A percentile compares a stretch with the other conserved stretches of the same genome.
phyloP scores from a whole-genome alignment of 306 rosid genomes.

The Sechiopsis laciniata region DNA sequence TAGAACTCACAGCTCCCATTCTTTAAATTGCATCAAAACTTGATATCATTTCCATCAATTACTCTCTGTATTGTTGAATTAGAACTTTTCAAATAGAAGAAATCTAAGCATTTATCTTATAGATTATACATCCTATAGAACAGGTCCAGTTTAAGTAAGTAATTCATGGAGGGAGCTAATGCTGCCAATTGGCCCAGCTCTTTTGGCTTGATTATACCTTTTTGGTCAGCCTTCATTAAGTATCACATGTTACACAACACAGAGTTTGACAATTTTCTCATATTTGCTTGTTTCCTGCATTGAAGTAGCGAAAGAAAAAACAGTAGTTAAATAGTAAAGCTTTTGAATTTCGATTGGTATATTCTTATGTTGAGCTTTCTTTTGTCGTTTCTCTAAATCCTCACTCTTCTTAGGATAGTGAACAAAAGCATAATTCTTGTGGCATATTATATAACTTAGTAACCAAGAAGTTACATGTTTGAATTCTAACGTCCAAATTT shows the following conservation, averaged over 20 bases:
- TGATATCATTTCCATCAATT: not conserved
- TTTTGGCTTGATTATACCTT: not conserved
- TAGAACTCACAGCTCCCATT: not conserved
- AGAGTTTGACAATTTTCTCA: not conserved
- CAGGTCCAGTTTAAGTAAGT: not conserved
- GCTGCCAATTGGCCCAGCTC: slow-evolving; percentile 6
- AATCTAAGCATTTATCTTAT: not conserved
- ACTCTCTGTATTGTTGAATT: not conserved
- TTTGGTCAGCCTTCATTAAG: not conserved
- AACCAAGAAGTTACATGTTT: too few relatives aligned
- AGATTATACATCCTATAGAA: not conserved
- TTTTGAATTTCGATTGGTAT: slow-evolving; percentile 6
- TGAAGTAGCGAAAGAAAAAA: not conserved
- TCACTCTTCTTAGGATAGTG: not conserved
- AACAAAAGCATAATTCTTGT: too few relatives aligned
- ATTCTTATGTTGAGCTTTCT: not conserved
- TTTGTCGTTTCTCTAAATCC: not conserved
- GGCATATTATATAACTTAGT: too few relatives aligned
- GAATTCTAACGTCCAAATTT: too few relatives aligned
- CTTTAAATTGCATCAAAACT: not conserved
- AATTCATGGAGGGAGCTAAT: not conserved
- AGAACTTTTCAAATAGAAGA: too few relatives aligned
- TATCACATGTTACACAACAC: slow-evolving; percentile 10
- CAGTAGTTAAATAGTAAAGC: not conserved
- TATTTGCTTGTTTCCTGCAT: slow-evolving; percentile 13